Conservation (phyloP, 805 yeast genomes). For the Kodamaea jinghongensis region DNA sequence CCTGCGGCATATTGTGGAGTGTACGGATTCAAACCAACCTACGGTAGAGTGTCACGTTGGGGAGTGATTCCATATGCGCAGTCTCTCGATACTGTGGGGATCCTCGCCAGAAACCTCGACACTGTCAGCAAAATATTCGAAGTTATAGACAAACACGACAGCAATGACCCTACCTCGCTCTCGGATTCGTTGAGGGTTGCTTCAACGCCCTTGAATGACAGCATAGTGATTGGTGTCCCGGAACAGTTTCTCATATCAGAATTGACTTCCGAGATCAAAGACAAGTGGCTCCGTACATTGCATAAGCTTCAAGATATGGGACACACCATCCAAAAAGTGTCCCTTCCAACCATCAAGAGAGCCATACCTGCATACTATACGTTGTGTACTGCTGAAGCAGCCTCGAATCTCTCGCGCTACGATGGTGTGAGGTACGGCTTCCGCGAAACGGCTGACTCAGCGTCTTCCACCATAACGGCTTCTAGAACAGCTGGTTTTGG, state of each 20-base stretch:
- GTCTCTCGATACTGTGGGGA: conserved; percentile 91
- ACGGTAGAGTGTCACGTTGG: conserved; percentile 88
- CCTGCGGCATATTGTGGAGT: conserved; percentile 89
- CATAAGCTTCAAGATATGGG: conserved; percentile 44
- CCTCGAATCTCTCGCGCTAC: conserved; percentile 83
- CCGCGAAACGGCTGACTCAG: conserved; percentile 21
- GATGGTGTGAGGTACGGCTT: conserved; percentile 89
- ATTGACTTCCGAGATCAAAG: conserved; percentile 45
- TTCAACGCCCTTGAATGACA: background rate
- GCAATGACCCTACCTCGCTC: conserved; percentile 76
- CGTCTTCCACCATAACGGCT: conserved; percentile 19
- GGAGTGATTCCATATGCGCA: conserved; percentile 95
- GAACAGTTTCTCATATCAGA: conserved; percentile 61
- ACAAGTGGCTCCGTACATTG: conserved; percentile 48
- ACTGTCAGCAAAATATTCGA: conserved; percentile 48
- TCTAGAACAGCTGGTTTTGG: conserved; percentile 75
- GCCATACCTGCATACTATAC: conserved; percentile 84
- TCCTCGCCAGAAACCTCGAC: conserved; percentile 53
- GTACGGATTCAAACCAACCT: conserved; percentile 88
- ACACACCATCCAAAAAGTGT: conserved; percentile 56
- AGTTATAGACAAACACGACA: conserved; percentile 59
- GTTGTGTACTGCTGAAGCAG: conserved; percentile 88
- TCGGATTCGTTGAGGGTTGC: conserved; percentile 9
- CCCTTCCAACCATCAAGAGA: conserved; percentile 64
- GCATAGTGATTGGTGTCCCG: conserved; percentile 67